Conservation (phyloP, 2,329 filamentous ascomycete genomes). For the Hypoxylon sp. region DNA sequence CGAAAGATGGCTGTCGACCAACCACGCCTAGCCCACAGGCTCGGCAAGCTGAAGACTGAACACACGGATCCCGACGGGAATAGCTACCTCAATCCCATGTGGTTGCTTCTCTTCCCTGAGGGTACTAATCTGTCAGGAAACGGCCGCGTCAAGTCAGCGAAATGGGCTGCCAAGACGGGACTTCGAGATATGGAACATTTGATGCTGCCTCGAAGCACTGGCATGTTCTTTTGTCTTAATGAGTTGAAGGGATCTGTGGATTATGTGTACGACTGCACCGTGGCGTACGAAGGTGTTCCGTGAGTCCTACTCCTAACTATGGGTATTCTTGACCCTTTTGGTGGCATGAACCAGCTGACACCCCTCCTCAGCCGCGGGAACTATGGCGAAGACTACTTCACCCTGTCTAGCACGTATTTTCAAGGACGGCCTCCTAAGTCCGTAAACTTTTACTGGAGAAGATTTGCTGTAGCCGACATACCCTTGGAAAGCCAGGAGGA, state of each 20-base stretch:
- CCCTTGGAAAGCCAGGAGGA: slow-evolving; percentile 76
- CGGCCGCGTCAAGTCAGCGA: slow-evolving; percentile 73
- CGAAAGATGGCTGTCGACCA: slow-evolving; percentile 86
- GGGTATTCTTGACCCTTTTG: not conserved
- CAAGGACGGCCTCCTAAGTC: slow-evolving; percentile 90
- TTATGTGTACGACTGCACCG: slow-evolving; percentile 91
- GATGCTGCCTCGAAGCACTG: slow-evolving; percentile 81
- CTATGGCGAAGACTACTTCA: slow-evolving; percentile 92
- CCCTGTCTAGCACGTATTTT: slow-evolving; percentile 85
- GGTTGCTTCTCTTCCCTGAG: slow-evolving; percentile 87
- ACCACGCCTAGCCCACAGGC: slow-evolving; percentile 75
- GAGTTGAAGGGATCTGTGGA: slow-evolving; percentile 78
- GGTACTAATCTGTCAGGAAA: slow-evolving; percentile 82
- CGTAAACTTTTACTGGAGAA: slow-evolving; percentile 96
- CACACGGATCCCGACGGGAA: slow-evolving; percentile 63
- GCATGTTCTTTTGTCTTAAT: slow-evolving; percentile 79
- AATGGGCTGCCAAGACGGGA: slow-evolving; percentile 80
- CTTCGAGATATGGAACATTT: slow-evolving; percentile 77
- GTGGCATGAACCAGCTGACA: slow-evolving; percentile 16
- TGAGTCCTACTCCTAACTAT: slow-evolving; percentile 59
- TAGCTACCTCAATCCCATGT: slow-evolving; percentile 79
- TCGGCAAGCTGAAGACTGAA: slow-evolving; percentile 71
- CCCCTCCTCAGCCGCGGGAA: slow-evolving; percentile 70
- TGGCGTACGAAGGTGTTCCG: slow-evolving; percentile 94
- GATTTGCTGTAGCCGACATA: slow-evolving; percentile 82